These are phyloP conservation scores for Agastache rugosa DNA, from an alignment of 257 asterid species.

Conservation along the genomic window DNA sequence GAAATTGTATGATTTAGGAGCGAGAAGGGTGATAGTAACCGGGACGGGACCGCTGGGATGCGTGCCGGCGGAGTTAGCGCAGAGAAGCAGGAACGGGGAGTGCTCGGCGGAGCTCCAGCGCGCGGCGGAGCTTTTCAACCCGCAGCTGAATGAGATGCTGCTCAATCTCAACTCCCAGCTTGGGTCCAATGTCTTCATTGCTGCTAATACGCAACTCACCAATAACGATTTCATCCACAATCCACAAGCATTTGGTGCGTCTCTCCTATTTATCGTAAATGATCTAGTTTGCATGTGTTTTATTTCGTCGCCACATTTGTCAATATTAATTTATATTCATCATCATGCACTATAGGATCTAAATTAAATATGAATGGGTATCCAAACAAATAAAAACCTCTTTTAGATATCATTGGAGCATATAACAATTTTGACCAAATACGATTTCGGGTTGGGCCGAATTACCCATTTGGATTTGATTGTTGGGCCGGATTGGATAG, in stretches of 20 bases:
- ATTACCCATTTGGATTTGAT: too few relatives aligned
- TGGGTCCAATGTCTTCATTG: conserved; percentile 51
- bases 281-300: too few relatives aligned
- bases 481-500: too few relatives aligned
- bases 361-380: too few relatives aligned
- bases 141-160: conserved; percentile 63
- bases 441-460: too few relatives aligned
- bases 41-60: conserved; percentile 89
- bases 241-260: conserved; percentile 55
- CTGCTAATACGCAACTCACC: conserved; percentile 61
- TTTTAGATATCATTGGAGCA: too few relatives aligned
- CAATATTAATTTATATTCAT: too few relatives aligned
- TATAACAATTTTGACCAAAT: too few relatives aligned
- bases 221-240: conserved; percentile 53
- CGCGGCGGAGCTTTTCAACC: conserved; percentile 71
- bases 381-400: too few relatives aligned
- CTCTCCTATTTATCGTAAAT: too few relatives aligned
- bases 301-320: too few relatives aligned
- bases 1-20: conserved; percentile 64
- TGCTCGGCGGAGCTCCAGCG: conserved; percentile 63
- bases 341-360: too few relatives aligned
- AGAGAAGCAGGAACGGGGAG: conserved; percentile 62
- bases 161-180: conserved; percentile 45
- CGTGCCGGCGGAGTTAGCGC: conserved; percentile 78
- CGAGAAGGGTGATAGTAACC: conserved; percentile 62